Evolutionary conservation across 2,329 filamentous ascomycete species (phyloP).

Genomic region (Cladosporium sp.): DNA sequence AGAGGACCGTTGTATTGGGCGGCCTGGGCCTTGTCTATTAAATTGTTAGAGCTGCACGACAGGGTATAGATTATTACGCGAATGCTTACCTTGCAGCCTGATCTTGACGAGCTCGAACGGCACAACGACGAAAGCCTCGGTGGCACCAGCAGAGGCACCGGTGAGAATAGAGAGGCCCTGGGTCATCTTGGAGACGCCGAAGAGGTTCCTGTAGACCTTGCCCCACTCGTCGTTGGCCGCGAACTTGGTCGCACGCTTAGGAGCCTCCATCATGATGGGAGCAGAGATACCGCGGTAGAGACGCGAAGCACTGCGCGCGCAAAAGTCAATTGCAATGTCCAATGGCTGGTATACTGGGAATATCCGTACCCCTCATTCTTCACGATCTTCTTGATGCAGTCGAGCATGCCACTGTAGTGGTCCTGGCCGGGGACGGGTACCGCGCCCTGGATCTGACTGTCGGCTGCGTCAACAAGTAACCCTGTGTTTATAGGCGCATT

Average conservation of each 20-base stretch:
- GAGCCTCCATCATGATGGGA: constrained; percentile 96
- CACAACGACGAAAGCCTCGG: constrained; percentile 94
- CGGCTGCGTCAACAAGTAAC: constrained; percentile 4
- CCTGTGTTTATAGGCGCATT: neutral
- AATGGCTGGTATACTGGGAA: neutral
- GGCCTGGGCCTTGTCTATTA: constrained; percentile 76
- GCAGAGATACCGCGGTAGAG: constrained; percentile 94
- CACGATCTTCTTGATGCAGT: constrained; percentile 97
- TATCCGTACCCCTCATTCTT: constrained; percentile 79
- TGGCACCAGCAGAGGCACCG: constrained; percentile 90
- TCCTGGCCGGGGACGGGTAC: constrained; percentile 63
- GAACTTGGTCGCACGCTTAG: constrained; percentile 95
- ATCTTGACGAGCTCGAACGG: constrained; percentile 99
- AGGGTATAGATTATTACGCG: neutral
- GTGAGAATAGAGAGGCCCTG: constrained; percentile 90
- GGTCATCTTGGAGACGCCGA: constrained; percentile 82
- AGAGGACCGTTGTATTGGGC: constrained; percentile 81
- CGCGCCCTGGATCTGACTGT: constrained; percentile 55
- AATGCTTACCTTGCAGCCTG: constrained; percentile 62
- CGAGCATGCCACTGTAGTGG: constrained; percentile 92
- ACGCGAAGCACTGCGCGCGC: constrained; percentile 62
- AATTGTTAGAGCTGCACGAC: constrained; percentile 8
- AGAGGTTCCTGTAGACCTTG: constrained; percentile 82
- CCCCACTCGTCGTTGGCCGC: constrained; percentile 99
- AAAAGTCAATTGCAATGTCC: constrained; percentile 9